Conservation (phyloP, 345 rosid genomes). For the Lumnitzera racemosa region DNA sequence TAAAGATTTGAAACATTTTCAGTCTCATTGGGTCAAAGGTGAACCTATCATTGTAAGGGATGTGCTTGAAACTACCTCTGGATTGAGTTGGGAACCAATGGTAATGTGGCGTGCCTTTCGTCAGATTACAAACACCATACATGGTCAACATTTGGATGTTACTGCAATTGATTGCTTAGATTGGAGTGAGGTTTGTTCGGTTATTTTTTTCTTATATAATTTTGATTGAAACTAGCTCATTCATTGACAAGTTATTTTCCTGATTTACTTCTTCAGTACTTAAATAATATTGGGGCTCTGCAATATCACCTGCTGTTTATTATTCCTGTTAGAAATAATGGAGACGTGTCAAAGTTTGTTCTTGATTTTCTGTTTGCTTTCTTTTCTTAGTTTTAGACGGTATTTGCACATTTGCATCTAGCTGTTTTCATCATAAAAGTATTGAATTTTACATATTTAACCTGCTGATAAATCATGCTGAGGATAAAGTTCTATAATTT, state of each 20-base stretch:
- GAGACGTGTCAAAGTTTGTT: too few species aligned
- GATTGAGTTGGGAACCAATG: slow-evolving; percentile 84
- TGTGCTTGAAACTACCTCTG: slow-evolving; percentile 48
- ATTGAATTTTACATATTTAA: too few species aligned
- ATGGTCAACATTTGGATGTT: slow-evolving; percentile 30
- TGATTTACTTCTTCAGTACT: too few species aligned
- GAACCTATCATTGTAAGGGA: slow-evolving; percentile 62
- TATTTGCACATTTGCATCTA: too few species aligned
- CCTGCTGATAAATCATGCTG: too few species aligned
- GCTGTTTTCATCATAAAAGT: too few species aligned
- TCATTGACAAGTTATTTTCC: neutral
- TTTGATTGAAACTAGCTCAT: slow-evolving; percentile 4
- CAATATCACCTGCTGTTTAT: too few species aligned
- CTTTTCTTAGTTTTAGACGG: too few species aligned
- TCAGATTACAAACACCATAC: slow-evolving; percentile 28
- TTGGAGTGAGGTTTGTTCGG: slow-evolving; percentile 35
- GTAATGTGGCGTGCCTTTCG: slow-evolving; percentile 78
- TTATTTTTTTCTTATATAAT: neutral
- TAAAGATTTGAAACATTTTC: slow-evolving; percentile 56
- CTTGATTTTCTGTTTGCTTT: too few species aligned
- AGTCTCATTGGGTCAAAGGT: slow-evolving; percentile 64
- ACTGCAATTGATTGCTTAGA: slow-evolving; percentile 59
- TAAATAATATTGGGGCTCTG: too few species aligned
- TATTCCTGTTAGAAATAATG: too few species aligned
- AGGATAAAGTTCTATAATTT: too few species aligned